These are phyloP conservation scores for Mucor sp. DNA, from an alignment of 371 early-diverging fungal species.

Conservation along the genomic window DNA sequence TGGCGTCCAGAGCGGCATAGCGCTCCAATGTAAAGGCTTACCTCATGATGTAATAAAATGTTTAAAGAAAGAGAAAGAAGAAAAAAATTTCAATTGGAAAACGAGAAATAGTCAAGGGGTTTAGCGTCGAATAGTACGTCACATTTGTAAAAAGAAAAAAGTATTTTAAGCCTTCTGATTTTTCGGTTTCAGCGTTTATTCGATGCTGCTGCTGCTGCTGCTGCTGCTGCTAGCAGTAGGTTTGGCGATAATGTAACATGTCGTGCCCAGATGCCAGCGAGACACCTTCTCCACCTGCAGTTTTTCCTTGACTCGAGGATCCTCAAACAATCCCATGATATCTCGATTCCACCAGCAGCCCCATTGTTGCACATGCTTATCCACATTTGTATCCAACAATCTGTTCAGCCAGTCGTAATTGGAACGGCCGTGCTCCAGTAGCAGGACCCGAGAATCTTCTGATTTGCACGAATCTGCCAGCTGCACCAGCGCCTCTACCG, in stretches of 20 bases:
- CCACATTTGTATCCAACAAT: conserved; percentile 69
- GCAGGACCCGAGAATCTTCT: conserved; percentile 61
- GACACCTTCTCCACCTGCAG: conserved; percentile 60
- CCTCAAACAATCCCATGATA: conserved; percentile 62
- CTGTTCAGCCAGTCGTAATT: conserved; percentile 68
- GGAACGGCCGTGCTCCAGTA: conserved; percentile 82
- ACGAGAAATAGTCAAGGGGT: conserved; percentile 18
- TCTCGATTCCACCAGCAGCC: conserved; percentile 93
- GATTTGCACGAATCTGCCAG: conserved; percentile 63
- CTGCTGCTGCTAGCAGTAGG: too few relatives aligned
- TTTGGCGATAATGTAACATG: conserved; percentile 66
- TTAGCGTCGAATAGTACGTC: conserved; percentile 12
- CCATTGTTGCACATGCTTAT: conserved; percentile 75
- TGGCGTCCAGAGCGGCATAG: not conserved
- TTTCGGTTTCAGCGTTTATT: conserved; percentile 2
- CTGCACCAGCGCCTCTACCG: conserved; percentile 65
- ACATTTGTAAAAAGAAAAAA: conserved; percentile 3
- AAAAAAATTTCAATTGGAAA: conserved; percentile 10
- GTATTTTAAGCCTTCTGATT: conserved; percentile 7
- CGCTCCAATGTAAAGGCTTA: not conserved
- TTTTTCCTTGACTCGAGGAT: conserved; percentile 55
- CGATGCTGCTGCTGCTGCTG: not conserved
- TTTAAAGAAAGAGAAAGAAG: conserved; percentile 22
- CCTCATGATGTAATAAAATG: conserved; percentile 29
- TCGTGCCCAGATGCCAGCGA: conserved; percentile 83